A percentile compares a stretch with the other conserved stretches of the same genome.
Conservation (phyloP, 805 yeast genomes). For the Hanseniaspora thailandica region DNA sequence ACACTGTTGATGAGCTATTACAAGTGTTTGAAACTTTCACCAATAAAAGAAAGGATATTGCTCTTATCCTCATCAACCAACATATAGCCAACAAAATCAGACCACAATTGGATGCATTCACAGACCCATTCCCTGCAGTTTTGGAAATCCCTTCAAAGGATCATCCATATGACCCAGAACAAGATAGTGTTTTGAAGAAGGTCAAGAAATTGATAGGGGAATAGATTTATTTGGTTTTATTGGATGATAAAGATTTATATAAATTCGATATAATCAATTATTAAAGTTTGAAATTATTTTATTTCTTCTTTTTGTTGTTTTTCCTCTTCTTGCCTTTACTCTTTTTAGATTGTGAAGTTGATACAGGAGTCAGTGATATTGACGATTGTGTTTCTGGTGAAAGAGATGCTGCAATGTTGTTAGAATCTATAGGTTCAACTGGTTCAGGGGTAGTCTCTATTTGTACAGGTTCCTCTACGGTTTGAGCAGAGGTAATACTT, state of each 20-base stretch:
- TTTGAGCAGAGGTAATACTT: no score
- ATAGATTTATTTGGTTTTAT: slow-evolving; percentile 25
- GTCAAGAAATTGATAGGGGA: slow-evolving; percentile 94
- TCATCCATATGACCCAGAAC: slow-evolving; percentile 97
- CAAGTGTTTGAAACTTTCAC: slow-evolving; percentile 68
- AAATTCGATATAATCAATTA: not conserved
- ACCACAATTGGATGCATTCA: slow-evolving; percentile 64
- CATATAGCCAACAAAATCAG: slow-evolving; percentile 88
- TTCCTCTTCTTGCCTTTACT: slow-evolving; percentile 30
- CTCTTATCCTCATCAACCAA: slow-evolving; percentile 84
- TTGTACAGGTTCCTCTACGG: slow-evolving; percentile 16
- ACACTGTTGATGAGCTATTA: slow-evolving; percentile 64
- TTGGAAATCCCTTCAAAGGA: slow-evolving; percentile 96
- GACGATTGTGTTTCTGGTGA: slow-evolving; percentile 9
- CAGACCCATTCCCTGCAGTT: slow-evolving; percentile 90
- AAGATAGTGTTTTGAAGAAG: slow-evolving; percentile 87
- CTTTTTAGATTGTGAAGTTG: slow-evolving; percentile 7
- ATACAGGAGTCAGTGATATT: slow-evolving; percentile 12
- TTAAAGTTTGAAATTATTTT: no score
- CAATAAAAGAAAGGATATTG: slow-evolving; percentile 69
- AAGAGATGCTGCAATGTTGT: slow-evolving; percentile 1
- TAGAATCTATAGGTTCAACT: not conserved
- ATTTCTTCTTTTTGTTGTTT: slow-evolving; percentile 21
- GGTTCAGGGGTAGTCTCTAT: slow-evolving; percentile 17
- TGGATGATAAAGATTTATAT: no score